These are phyloP conservation scores for Candida xiaguanensis DNA, from an alignment of 805 yeast species.

Conservation along the genomic window DNA sequence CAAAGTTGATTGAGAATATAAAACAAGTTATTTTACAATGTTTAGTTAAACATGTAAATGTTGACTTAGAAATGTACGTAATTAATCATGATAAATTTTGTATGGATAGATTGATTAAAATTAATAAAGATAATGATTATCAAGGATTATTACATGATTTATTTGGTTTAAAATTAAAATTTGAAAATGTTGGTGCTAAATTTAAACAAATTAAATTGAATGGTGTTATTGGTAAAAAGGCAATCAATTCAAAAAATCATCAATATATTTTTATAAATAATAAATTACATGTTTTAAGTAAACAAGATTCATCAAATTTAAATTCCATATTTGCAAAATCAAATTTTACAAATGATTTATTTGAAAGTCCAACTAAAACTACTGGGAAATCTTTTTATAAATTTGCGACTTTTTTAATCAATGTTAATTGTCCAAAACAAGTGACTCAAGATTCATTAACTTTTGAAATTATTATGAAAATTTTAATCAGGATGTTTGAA, in stretches of 20 bases:
- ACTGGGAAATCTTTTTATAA: slow-evolving; percentile 26
- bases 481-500: slow-evolving; percentile 7
- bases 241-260: slow-evolving; percentile 30
- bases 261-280: slow-evolving; percentile 49
- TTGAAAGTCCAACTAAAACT: slow-evolving; percentile 5
- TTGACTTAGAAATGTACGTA: slow-evolving; percentile 3
- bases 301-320: slow-evolving; percentile 14
- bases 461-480: slow-evolving; percentile 2
- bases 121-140: not conserved
- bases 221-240: slow-evolving; percentile 37
- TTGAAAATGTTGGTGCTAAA: slow-evolving; percentile 22
- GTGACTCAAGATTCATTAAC: slow-evolving; percentile 26
- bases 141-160: slow-evolving; percentile 3
- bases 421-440: slow-evolving; percentile 21
- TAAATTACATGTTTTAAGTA: slow-evolving; percentile 19
- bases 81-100: slow-evolving; percentile 8
- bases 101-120: slow-evolving; percentile 2
- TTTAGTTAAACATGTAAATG: slow-evolving; percentile 19
- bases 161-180: slow-evolving; percentile 11
- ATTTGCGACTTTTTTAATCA: slow-evolving; percentile 38
- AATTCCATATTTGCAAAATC: slow-evolving; percentile 20
- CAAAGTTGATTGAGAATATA: slow-evolving; percentile 22
- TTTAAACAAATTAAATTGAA: slow-evolving; percentile 22
- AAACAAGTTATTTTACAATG: slow-evolving; percentile 25
- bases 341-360: slow-evolving; percentile 14